Base-by-base conservation (phyloP, 1,284 basidiomycete species). In the Ceratobasidium sp. region DNA sequence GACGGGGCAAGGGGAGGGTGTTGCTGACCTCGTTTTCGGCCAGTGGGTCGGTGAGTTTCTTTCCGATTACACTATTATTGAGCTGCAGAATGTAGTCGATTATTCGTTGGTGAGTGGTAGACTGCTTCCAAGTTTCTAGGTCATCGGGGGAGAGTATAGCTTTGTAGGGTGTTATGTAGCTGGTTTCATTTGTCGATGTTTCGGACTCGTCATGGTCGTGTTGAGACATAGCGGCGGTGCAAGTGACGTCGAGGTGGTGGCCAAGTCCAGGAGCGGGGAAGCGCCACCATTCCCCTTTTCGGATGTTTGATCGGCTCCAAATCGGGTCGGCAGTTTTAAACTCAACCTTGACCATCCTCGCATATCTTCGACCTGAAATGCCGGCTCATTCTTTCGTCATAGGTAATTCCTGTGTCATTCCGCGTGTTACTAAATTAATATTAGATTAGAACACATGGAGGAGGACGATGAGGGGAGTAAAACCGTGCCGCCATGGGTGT, bases 361-460 rank as follows among this genome's bases (percentile, higher is more conserved):
- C 20, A 52, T 20, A 52, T 20, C 18, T 52, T 18, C 50, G 20
- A n/a, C 41, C 41, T 20, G 62, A 59, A 64, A 73, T 73, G 70
- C n/a, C 60, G 12, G 23, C 8, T 8, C 57, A 73, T 38, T 50
- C 59, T 20, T 74, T 74, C n/a, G 71, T 74, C 20, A 74, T 74
- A 74, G 60, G 71, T 74, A 12, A 46, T 14, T 6, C 27, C 27
- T 30, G 27, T 30, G 27, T 30, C 27, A 30, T 30, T 30, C 14
- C 50, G 16, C 14, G 50, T 16, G 18, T 16, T 52, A 41, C 38
- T 41, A 5, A 6, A 10, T 10, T 41, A 41, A 41, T 18, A 20
- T 52, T 16, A 52, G 50, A 57, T 20, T 41, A 96, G 96, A 98
- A 82, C 96, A 98, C 83, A 97, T 97, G 96, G 96, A 98, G 83